Evolutionary conservation across 352 stramenopile genomes (phyloP).

Genomic region (Phytophthora fragariaefolia): DNA sequence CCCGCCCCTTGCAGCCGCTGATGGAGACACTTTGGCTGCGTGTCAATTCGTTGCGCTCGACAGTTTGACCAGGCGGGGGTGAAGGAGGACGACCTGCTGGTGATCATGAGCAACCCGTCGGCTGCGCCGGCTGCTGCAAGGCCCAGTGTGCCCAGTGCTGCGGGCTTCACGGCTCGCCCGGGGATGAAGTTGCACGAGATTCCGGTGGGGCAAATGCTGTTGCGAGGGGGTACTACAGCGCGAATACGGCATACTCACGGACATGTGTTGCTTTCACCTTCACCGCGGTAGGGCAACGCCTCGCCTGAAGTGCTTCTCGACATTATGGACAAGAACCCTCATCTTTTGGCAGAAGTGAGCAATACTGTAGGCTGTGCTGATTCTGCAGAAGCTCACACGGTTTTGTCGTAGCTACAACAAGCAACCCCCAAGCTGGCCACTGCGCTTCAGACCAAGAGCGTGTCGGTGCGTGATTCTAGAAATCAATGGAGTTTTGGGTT

Average conservation of each 20-base stretch:
- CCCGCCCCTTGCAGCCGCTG: neutral
- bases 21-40: slow-evolving; percentile 1
- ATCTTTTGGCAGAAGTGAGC: slow-evolving; percentile 66
- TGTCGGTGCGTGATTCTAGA: slow-evolving; percentile 52
- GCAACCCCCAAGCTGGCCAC: slow-evolving; percentile 67
- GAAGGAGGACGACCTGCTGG: slow-evolving; percentile 74
- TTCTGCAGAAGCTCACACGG: neutral
- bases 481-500: neutral
- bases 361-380: no score
- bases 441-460: slow-evolving; percentile 70
- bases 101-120: slow-evolving; percentile 60
- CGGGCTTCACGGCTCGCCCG: slow-evolving; percentile 48
- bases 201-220: slow-evolving; percentile 46
- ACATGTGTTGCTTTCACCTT: no score
- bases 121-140: slow-evolving; percentile 18
- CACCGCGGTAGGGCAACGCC: slow-evolving; percentile 59
- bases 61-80: slow-evolving; percentile 79
- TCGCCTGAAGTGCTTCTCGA: slow-evolving; percentile 81
- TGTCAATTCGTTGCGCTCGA: slow-evolving; percentile 10
- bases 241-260: no score
- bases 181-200: slow-evolving; percentile 86
- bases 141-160: slow-evolving; percentile 17
- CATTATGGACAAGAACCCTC: slow-evolving; percentile 85
- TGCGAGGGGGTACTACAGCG: no score
- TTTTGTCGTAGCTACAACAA: slow-evolving; percentile 55